phyloP scores from a whole-genome alignment of 139 green algal genomes.

The Chlamydomonas urium region DNA sequence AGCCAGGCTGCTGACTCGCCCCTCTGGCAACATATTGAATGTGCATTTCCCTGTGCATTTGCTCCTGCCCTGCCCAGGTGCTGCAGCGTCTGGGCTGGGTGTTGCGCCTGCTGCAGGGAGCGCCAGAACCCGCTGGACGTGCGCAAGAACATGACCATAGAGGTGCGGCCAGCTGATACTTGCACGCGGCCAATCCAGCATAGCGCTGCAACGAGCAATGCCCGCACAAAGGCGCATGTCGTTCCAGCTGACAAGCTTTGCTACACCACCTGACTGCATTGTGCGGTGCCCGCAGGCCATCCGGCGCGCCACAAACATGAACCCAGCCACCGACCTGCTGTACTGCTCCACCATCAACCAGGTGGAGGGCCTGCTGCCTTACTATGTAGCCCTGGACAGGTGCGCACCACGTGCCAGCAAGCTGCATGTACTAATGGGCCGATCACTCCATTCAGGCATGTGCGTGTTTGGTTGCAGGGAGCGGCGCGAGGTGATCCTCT shows the following conservation, averaged over 20 bases:
- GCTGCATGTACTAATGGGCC: not conserved
- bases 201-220: too few species aligned
- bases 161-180: too few species aligned
- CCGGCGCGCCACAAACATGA: not conserved
- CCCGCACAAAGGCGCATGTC: too few species aligned
- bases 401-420: not conserved
- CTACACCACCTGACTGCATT: too few species aligned
- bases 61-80: not conserved
- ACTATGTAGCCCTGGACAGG: slow-evolving; percentile 13
- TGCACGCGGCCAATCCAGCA: too few species aligned
- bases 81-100: slow-evolving; percentile 16
- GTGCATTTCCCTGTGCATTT: too few species aligned
- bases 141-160: slow-evolving; percentile 22
- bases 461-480: slow-evolving; percentile 5
- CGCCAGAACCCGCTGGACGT: slow-evolving; percentile 8
- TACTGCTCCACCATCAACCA: slow-evolving; percentile 1
- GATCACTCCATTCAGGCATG: too few species aligned
- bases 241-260: too few species aligned
- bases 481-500: not conserved
- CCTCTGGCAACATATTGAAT: too few species aligned
- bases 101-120: slow-evolving; percentile 10
- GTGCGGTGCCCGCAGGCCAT: slow-evolving; percentile 11
- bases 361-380: slow-evolving; percentile 7
- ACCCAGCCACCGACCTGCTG: slow-evolving; percentile 5
- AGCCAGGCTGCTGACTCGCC: too few species aligned